Conservation (phyloP, 192 early-diverging fungal genomes). For the Podila epigama region DNA sequence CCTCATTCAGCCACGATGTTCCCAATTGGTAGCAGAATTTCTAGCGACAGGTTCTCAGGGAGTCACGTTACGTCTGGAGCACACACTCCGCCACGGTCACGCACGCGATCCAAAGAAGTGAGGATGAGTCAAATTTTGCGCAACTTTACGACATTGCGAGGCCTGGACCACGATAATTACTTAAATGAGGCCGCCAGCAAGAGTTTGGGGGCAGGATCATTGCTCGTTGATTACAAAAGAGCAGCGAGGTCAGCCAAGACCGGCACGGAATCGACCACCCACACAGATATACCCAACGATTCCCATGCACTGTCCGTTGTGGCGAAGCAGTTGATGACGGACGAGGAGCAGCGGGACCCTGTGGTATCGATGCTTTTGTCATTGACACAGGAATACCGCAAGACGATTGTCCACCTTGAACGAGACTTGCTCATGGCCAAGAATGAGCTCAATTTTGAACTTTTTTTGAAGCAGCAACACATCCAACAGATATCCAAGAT, state of each 20-base stretch:
- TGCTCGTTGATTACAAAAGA: not conserved
- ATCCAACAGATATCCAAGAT: slow-evolving; percentile 66
- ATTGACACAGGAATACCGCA: slow-evolving; percentile 29
- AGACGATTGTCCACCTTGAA: slow-evolving; percentile 50
- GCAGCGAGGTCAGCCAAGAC: not conserved
- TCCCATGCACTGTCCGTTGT: not conserved
- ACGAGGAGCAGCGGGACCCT: not conserved
- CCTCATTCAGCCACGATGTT: not conserved
- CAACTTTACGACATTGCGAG: slow-evolving; percentile 30
- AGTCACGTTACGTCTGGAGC: not conserved
- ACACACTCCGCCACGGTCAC: not conserved
- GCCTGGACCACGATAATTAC: slow-evolving; percentile 33
- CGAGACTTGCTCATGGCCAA: slow-evolving; percentile 60
- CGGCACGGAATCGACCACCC: not conserved
- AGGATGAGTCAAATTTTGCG: slow-evolving; percentile 40
- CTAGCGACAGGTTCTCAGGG: not conserved
- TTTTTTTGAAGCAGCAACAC: slow-evolving; percentile 68
- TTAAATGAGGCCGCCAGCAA: slow-evolving; percentile 2
- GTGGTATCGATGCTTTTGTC: not conserved
- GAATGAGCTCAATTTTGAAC: slow-evolving; percentile 68
- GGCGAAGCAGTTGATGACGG: not conserved
- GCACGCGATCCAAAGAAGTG: slow-evolving; percentile 24
- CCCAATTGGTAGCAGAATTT: too few species aligned
- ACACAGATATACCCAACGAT: not conserved
- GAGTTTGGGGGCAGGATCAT: not conserved